These are phyloP conservation scores for Myxozyma melibiosi DNA, from an alignment of 805 yeast genomes.

Conservation along the genomic window DNA sequence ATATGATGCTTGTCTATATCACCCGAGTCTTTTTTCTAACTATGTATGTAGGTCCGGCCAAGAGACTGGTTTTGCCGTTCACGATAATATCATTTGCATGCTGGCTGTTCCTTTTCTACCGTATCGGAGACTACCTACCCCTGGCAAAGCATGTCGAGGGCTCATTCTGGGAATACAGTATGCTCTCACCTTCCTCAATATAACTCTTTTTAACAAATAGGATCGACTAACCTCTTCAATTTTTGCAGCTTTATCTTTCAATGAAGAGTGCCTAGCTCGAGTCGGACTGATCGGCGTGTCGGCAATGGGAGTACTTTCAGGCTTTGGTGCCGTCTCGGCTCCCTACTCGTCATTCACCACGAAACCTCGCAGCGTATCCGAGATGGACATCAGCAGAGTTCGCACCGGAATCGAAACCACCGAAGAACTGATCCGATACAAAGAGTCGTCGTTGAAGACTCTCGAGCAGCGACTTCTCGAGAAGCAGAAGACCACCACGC, in stretches of 20 bases:
- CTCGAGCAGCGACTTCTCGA: constrained; percentile 38
- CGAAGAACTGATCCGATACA: constrained; percentile 37
- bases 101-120: constrained; percentile 38
- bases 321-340: constrained; percentile 47
- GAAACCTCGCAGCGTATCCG: constrained; percentile 36
- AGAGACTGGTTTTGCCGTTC: constrained; percentile 13
- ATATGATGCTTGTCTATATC: neutral
- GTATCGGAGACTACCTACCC: constrained; percentile 39
- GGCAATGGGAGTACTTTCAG: constrained; percentile 47
- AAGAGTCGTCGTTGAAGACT: constrained; percentile 35
- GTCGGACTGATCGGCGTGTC: constrained; percentile 48
- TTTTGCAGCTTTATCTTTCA: constrained; percentile 20
- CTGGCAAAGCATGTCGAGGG: constrained; percentile 35
- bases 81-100: constrained; percentile 29
- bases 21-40: neutral
- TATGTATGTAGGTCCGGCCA: constrained; percentile 9
- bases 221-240: too few relatives aligned
- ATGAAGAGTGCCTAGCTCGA: constrained; percentile 40
- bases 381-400: constrained; percentile 40
- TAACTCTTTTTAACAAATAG: too few relatives aligned
- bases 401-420: constrained; percentile 40
- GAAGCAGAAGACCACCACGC: constrained; percentile 12
- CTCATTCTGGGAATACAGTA: constrained; percentile 31
- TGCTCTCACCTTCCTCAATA: neutral
- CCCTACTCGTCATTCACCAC: constrained; percentile 45